A percentile compares a stretch with the other conserved stretches of the same genome.
Evolutionary conservation across 257 asterid species (phyloP).

Genomic region (Penstemon eatonii): DNA sequence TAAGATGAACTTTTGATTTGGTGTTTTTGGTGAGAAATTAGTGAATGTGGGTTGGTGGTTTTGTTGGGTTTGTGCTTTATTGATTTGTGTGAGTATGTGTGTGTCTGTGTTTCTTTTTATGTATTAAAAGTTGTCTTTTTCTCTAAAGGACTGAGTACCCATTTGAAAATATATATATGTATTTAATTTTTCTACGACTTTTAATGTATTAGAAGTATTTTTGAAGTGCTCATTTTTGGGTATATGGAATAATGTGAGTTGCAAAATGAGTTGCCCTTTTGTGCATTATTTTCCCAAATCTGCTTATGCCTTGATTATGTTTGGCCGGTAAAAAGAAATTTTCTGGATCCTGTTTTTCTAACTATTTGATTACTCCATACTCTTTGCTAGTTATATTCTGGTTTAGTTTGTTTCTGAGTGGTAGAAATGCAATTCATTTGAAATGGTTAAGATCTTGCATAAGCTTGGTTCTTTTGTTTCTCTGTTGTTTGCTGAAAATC

Average conservation of each 20-base stretch:
- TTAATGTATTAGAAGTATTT: neutral
- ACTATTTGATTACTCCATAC: neutral
- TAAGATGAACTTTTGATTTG: constrained; percentile 3
- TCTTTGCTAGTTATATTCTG: neutral
- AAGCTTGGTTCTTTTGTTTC: neutral
- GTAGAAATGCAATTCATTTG: neutral
- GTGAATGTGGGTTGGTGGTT: constrained; percentile 21
- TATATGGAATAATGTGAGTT: neutral
- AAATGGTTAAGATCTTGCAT: neutral
- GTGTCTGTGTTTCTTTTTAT: neutral
- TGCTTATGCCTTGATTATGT: neutral
- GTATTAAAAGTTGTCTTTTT: neutral
- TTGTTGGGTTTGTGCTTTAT: neutral
- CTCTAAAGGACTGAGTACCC: neutral
- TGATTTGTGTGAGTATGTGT: neutral
- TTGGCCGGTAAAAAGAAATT: neutral
- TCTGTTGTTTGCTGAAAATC: too few relatives aligned
- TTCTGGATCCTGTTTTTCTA: neutral
- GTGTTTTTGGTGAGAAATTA: constrained; percentile 14
- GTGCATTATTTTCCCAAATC: neutral
- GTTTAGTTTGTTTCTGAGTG: neutral
- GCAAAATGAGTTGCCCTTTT: neutral
- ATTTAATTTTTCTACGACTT: neutral
- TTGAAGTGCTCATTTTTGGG: neutral
- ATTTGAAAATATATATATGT: too few relatives aligned